Evolutionary conservation across 225 moss, liverwort and hornwort genomes (phyloP).

Genomic region (Physcomitrellopsis africana): DNA sequence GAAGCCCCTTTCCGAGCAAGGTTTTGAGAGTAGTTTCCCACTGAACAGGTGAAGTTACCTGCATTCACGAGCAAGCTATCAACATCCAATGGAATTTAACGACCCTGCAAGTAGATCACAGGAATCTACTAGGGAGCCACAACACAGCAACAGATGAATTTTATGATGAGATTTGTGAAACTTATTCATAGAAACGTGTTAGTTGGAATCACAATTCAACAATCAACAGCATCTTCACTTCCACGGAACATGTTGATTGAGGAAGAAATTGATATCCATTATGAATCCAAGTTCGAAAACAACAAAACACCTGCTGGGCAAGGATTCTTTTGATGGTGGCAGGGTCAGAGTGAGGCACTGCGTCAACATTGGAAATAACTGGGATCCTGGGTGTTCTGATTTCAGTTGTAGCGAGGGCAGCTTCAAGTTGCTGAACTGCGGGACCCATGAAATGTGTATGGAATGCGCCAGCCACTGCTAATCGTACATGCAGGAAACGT

Average conservation of each 20-base stretch:
- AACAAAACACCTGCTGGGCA: constrained; percentile 74
- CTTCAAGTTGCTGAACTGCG: constrained; percentile 87
- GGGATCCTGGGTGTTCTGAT: constrained; percentile 87
- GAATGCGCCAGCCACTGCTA: constrained; percentile 97
- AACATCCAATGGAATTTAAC: neutral
- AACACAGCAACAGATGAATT: too few relatives aligned
- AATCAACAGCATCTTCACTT: constrained; percentile 12
- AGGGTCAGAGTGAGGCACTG: constrained; percentile 91
- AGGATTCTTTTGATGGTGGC: constrained; percentile 81
- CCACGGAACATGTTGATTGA: constrained; percentile 1
- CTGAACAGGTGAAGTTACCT: constrained; percentile 96
- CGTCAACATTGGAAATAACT: constrained; percentile 97
- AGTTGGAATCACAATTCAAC: constrained; percentile 1
- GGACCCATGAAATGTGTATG: constrained; percentile 97
- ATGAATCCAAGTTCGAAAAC: neutral
- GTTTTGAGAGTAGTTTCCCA: constrained; percentile 90
- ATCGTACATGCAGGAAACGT: constrained; percentile 65
- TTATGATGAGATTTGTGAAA: too few relatives aligned
- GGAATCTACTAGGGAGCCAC: too few relatives aligned
- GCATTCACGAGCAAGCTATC: constrained; percentile 18
- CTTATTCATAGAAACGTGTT: too few relatives aligned
- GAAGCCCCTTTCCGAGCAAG: constrained; percentile 85
- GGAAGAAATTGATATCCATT: neutral
- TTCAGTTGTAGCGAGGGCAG: constrained; percentile 79
- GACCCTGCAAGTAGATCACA: neutral